phyloP scores from a whole-genome alignment of 306 rosid genomes.

The Fagus crenata region DNA sequence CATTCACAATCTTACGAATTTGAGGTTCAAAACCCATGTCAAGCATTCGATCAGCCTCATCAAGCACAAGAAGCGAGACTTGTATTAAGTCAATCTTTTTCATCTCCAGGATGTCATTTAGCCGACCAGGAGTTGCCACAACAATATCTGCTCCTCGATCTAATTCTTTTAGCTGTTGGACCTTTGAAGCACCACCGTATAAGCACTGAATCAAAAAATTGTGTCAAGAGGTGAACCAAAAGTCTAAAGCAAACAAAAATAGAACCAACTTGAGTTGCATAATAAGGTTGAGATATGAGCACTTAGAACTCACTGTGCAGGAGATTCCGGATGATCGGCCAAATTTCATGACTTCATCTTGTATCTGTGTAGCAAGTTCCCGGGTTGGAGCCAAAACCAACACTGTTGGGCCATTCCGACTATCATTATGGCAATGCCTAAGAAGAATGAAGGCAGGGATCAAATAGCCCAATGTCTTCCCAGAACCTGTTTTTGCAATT shows the following conservation, averaged over 20 bases:
- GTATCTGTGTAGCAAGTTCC: slow-evolving; percentile 98
- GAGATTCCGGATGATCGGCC: slow-evolving; percentile 84
- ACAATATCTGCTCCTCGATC: slow-evolving; percentile 96
- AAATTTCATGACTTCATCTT: slow-evolving; percentile 84
- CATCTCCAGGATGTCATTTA: slow-evolving; percentile 94
- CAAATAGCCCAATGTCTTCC: slow-evolving; percentile 93
- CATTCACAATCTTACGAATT: slow-evolving; percentile 92
- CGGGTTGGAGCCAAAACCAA: slow-evolving; percentile 97
- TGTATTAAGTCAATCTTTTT: slow-evolving; percentile 81
- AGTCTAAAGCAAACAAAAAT: slow-evolving; percentile 1
- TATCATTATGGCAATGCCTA: slow-evolving; percentile 70
- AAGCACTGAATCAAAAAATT: slow-evolving; percentile 68
- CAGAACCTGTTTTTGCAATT: slow-evolving; percentile 97
- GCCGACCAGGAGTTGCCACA: slow-evolving; percentile 99
- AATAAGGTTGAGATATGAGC: slow-evolving; percentile 16
- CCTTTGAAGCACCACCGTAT: slow-evolving; percentile 98
- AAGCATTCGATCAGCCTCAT: slow-evolving; percentile 99
- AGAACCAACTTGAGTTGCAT: slow-evolving; percentile 2
- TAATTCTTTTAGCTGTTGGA: slow-evolving; percentile 81
- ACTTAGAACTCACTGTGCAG: slow-evolving; percentile 72
- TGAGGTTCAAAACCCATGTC: slow-evolving; percentile 99
- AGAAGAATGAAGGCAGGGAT: slow-evolving; percentile 91
- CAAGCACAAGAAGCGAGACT: slow-evolving; percentile 95
- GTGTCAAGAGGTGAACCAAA: slow-evolving; percentile 26
- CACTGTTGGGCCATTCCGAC: slow-evolving; percentile 89